Evolutionary conservation across 2,329 filamentous ascomycete species (phyloP).

Genomic region (Tolypocladium amazonense): DNA sequence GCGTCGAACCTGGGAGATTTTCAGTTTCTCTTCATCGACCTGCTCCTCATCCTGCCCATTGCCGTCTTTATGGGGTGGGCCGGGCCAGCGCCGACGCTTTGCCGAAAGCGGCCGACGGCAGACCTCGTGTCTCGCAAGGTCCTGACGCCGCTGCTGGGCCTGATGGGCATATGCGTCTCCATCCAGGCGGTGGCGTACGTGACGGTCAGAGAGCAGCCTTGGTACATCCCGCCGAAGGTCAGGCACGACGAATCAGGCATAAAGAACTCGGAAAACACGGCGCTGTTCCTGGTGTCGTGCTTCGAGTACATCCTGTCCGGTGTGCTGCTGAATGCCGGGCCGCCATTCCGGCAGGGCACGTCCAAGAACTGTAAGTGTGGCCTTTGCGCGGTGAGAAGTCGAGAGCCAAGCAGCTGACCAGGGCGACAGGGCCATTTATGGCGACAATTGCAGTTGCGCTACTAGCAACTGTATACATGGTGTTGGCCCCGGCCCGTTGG

Average conservation of each 20-base stretch:
- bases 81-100: constrained; percentile 66
- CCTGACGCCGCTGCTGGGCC: constrained; percentile 75
- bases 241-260: constrained; percentile 74
- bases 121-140: constrained; percentile 90
- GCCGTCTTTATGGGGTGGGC: constrained; percentile 99
- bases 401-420: constrained; percentile 1
- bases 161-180: constrained; percentile 71
- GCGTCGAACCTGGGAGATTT: constrained; percentile 95
- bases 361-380: constrained; percentile 59
- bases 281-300: constrained; percentile 79
- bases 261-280: constrained; percentile 87
- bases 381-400: background rate
- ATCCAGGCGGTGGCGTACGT: constrained; percentile 68
- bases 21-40: constrained; percentile 93
- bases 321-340: constrained; percentile 81
- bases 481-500: constrained; percentile 61
- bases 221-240: constrained; percentile 75
- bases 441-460: constrained; percentile 62
- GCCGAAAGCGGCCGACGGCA: constrained; percentile 79
- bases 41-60: constrained; percentile 85
- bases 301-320: constrained; percentile 93
- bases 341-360: constrained; percentile 76
- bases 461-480: constrained; percentile 65
- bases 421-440: constrained; percentile 63
- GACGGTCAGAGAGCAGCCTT: constrained; percentile 66